Base-by-base conservation (phyloP, 2,329 filamentous ascomycete species). In the Thelonectria blattea region DNA sequence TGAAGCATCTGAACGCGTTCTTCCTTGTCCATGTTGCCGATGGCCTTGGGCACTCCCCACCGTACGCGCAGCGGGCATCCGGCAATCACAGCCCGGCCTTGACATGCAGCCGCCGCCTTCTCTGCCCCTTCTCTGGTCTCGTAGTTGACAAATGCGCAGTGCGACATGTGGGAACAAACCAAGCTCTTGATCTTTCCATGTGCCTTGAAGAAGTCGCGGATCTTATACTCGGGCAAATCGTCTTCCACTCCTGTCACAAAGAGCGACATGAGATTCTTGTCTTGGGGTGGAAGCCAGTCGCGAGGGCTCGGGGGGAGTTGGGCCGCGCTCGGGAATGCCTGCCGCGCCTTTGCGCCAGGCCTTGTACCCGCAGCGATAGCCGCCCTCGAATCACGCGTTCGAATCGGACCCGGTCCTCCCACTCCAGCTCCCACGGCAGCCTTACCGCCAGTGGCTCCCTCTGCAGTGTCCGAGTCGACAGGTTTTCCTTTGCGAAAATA, bases 91-190 rank as follows among this genome's bases (percentile, higher is more conserved):
- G 93, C 92, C 63, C 90, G 91, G 6, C 96, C 95, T 75, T 97
- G 90, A 68, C 92, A 94, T 18, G 91, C 87, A 34, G 87, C 87
- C 0, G 95, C 92, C 0, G 96, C 96, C 60, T 85, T 88, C 78
- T 99, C 95, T 0, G 96, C 95, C 1, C 86, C 90, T 63, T 92
- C 88, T 58, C 95, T 86, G 3, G 90, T 91, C 68, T 93, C 88
- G 74, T 92, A 99, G 78, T 99, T 99, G 78, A 99, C 83, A 73
- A 98, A 99, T 1, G 95, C 95, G 75, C 93, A 98, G 73, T 98
- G 95, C 15, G 94, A 94, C 80, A 96, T 93, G 79, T 99, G 95
- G 7, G 93, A 97, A 77, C 95, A 98, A 39, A 99, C 90, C 15
- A 99, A 80, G 24, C 93, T 97, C 70, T 95, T 91, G 61, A 99